phyloP scores from a whole-genome alignment of 202 grass and related monocot genomes.

The Eragrostis tef region DNA sequence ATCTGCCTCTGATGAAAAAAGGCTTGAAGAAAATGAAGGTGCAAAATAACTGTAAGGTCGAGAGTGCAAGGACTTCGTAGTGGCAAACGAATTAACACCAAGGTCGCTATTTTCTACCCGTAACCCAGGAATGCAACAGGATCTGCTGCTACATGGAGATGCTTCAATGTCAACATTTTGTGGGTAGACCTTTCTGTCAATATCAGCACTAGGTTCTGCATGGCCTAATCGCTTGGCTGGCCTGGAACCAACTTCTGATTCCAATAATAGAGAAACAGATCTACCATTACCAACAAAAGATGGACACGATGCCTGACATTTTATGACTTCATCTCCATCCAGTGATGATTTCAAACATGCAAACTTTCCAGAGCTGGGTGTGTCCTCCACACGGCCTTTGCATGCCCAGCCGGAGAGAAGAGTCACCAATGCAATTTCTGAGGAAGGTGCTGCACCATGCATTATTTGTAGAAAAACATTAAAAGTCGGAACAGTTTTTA shows the following conservation, averaged over 20 bases:
- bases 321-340: constrained; percentile 45
- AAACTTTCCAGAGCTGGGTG: constrained; percentile 59
- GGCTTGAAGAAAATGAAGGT: constrained; percentile 82
- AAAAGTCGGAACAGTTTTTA: constrained; percentile 24
- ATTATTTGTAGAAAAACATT: constrained; percentile 32
- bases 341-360: constrained; percentile 58
- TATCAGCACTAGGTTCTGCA: constrained; percentile 46
- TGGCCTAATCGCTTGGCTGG: constrained; percentile 60
- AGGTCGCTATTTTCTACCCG: constrained; percentile 60
- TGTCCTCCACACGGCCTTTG: constrained; percentile 69
- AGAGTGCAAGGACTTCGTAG: constrained; percentile 55
- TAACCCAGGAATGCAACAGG: constrained; percentile 75
- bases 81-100: constrained; percentile 43
- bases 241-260: constrained; percentile 48
- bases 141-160: constrained; percentile 41
- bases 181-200: constrained; percentile 12
- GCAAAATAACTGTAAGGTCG: constrained; percentile 57
- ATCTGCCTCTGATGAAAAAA: constrained; percentile 78
- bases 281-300: constrained; percentile 49
- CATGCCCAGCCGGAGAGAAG: constrained; percentile 95
- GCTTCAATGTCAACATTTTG: constrained; percentile 35
- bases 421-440: constrained; percentile 79
- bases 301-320: constrained; percentile 53
- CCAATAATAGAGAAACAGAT: constrained; percentile 20
- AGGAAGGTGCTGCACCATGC: constrained; percentile 64